Percentiles rank a stretch among this genome's conserved stretches.
These are phyloP conservation scores for Gracilariopsis chorda DNA, from an alignment of 23 red algal genomes.

Conservation along the genomic window DNA sequence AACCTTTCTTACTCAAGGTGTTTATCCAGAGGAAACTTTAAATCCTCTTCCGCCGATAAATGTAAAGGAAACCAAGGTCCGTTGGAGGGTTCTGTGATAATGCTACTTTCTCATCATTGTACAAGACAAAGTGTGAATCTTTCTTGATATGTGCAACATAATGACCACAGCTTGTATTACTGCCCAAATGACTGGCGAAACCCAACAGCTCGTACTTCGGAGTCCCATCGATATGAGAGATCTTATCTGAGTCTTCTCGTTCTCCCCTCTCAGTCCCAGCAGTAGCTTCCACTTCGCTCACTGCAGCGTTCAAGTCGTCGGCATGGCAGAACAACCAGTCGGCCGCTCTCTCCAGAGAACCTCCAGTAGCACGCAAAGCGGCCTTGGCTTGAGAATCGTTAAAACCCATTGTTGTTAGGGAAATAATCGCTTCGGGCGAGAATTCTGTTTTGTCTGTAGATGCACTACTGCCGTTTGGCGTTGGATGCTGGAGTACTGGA, in stretches of 20 bases:
- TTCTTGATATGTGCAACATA: constrained; percentile 93
- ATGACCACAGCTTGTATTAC: constrained; percentile 85
- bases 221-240: constrained; percentile 45
- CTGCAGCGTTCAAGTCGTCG: constrained; percentile 30
- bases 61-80: constrained; percentile 84
- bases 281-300: constrained; percentile 5
- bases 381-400: constrained; percentile 70
- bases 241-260: neutral
- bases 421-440: neutral
- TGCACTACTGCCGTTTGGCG: neutral
- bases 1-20: too few species aligned
- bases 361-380: constrained; percentile 41
- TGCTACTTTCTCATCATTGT: constrained; percentile 94
- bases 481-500: neutral
- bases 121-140: constrained; percentile 74
- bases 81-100: constrained; percentile 66
- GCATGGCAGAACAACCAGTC: constrained; percentile 90
- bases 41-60: constrained; percentile 71
- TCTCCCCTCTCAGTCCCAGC: constrained; percentile 1
- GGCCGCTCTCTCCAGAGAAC: constrained; percentile 78
- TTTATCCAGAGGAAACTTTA: too few species aligned
- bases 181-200: constrained; percentile 85
- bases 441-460: neutral
- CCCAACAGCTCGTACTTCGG: constrained; percentile 81
- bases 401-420: constrained; percentile 80